Evolutionary conservation across 495 filamentous ascomycete genomes (phyloP).

Genomic region (Paragyromitra xinjiangensis): DNA sequence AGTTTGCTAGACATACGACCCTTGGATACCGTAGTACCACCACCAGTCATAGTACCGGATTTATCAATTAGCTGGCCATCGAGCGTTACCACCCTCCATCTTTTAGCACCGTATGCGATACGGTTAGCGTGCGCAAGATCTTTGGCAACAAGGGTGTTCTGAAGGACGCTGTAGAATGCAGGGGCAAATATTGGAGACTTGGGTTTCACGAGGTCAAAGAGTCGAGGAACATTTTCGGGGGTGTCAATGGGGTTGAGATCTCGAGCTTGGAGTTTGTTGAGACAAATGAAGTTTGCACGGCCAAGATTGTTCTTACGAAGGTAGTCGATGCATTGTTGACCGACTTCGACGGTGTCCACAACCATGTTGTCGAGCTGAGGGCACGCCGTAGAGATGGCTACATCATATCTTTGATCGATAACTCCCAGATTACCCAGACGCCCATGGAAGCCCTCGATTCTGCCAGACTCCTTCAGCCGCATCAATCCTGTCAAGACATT

Average conservation of each 20-base stretch:
- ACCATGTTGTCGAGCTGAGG: conserved; percentile 91
- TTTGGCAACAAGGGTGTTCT: conserved; percentile 92
- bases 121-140: conserved; percentile 93
- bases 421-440: conserved; percentile 94
- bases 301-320: conserved; percentile 96
- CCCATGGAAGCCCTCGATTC: conserved; percentile 96
- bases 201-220: conserved; percentile 91
- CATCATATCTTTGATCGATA: conserved; percentile 92
- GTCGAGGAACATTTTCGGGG: conserved; percentile 86
- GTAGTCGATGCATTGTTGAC: conserved; percentile 97
- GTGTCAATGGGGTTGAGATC: conserved; percentile 82
- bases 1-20: conserved; percentile 97
- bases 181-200: conserved; percentile 87
- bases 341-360: conserved; percentile 91
- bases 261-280: conserved; percentile 81
- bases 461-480: conserved; percentile 92
- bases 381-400: conserved; percentile 96
- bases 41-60: conserved; percentile 97
- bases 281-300: conserved; percentile 94
- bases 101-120: conserved; percentile 88
- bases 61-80: conserved; percentile 96
- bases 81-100: conserved; percentile 96
- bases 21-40: conserved; percentile 84
- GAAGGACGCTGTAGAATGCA: conserved; percentile 91
- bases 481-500: conserved; percentile 91